Base-by-base conservation (phyloP, 257 asterid genomes). In the Perilla frutescens region DNA sequence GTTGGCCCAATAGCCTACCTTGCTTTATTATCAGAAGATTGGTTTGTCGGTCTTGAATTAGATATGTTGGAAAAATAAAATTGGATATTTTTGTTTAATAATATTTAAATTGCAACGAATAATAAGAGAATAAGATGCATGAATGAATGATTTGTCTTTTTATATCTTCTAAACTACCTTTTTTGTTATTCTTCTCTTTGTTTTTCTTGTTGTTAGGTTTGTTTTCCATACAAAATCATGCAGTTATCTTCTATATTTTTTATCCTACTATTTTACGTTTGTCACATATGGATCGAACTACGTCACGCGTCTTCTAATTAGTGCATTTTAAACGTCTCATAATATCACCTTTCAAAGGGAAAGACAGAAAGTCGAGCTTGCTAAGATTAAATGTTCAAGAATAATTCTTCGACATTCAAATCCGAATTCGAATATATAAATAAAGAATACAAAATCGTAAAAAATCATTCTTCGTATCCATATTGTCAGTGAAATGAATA, bases 1-100 rank as follows among this genome's bases (percentile, higher is more conserved):
- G 79, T 63, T 48, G 62, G 75, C 31, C 77, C 74, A 44, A 39
- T 13, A 29, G 54, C 66, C 49, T 12, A 34, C 53, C 41, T 31
- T 34, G 69, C 37, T 66, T 34, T 15, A 54, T 7, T 36, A 62
- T 39, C 54, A 64, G 26, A 40, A 15, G 51, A 26, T 44, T 15
- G 50, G 9, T 10, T 61, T 62, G 74, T 62, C 81, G 26, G 26
- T 20, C 26, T 20, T 0, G 47, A 40, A 77, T 48, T 9, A 9
- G 51, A 47, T 72, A 61, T 29, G 20, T 37, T 55, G 50, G 26
- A 37, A n/a, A 59, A 58, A 31, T 41, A n/a, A 34, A 41, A 45
- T 47, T 4, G 57, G 7, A 8, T 36, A 14, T 36, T 1, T 9
- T 4, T 49, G 12, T 48, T 47, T 12, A 15, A 3, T 32, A 1